phyloP scores from a whole-genome alignment of 2,329 filamentous ascomycete species.

The Myriosclerotinia duriaeana region DNA sequence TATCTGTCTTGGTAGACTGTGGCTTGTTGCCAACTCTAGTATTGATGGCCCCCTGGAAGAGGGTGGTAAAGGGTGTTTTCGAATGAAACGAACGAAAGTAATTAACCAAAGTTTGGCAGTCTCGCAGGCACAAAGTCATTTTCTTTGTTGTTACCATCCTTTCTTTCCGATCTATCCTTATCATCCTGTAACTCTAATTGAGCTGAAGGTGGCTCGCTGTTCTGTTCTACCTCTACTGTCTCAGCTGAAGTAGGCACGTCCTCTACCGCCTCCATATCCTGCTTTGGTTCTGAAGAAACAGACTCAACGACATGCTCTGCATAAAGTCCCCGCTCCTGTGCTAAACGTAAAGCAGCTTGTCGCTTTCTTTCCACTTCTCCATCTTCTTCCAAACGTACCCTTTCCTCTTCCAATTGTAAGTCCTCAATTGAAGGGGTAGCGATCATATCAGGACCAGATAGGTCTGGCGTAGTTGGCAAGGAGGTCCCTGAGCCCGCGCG shows the following conservation, averaged over 20 bases:
- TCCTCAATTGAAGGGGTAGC: constrained; percentile 51
- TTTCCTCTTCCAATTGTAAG: constrained; percentile 54
- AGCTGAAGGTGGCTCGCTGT: not conserved
- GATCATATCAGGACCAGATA: constrained; percentile 42
- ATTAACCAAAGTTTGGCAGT: constrained; percentile 53
- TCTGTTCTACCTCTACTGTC: not conserved
- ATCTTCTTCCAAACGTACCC: constrained; percentile 49
- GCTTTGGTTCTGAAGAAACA: constrained; percentile 31
- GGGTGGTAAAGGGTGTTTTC: not conserved
- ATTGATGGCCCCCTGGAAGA: constrained; percentile 43
- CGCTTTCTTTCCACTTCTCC: constrained; percentile 54
- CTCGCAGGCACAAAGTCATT: constrained; percentile 57
- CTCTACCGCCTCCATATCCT: constrained; percentile 23
- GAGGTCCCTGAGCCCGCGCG: constrained; percentile 35
- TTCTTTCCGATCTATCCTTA: not conserved
- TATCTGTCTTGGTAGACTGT: no score
- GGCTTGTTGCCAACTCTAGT: constrained; percentile 49
- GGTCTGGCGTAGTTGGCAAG: constrained; percentile 40
- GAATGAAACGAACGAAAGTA: not conserved
- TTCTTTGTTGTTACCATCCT: constrained; percentile 23
- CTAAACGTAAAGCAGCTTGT: constrained; percentile 53
- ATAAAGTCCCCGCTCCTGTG: constrained; percentile 50
- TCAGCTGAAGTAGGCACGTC: constrained; percentile 22
- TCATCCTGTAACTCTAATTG: not conserved
- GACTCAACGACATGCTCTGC: constrained; percentile 39